Conservation (phyloP, 345 rosid species). For the Gynandropsis gynandra region DNA sequence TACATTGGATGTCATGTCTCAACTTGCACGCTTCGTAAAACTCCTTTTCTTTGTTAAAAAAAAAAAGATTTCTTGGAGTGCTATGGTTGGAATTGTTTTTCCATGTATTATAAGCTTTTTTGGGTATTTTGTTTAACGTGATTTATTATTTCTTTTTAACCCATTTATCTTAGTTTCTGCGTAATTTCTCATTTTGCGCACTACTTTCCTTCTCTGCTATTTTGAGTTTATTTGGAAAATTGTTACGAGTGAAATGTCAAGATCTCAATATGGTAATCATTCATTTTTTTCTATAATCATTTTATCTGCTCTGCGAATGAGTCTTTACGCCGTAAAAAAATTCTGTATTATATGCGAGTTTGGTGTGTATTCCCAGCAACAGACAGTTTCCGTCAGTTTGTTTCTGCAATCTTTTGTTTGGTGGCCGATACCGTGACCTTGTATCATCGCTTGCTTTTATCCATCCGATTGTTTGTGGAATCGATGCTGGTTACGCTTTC, state of each 20-base stretch:
- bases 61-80: not conserved
- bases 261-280: conserved; percentile 6
- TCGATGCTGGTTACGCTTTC: conserved; percentile 7
- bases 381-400: not conserved
- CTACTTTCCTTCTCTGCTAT: conserved; percentile 1
- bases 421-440: conserved; percentile 9
- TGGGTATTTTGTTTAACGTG: not conserved
- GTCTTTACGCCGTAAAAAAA: conserved; percentile 11
- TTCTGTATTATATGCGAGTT: not conserved
- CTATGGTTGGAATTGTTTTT: not conserved
- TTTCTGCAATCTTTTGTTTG: conserved; percentile 3
- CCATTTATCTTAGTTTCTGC: not conserved
- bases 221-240: conserved; percentile 9
- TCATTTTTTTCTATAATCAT: conserved; percentile 6
- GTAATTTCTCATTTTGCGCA: conserved; percentile 4
- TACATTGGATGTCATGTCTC: conserved; percentile 6
- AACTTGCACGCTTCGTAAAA: not conserved
- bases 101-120: conserved; percentile 1
- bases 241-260: not conserved
- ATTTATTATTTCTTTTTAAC: not conserved
- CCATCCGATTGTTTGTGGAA: conserved; percentile 5
- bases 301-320: not conserved
- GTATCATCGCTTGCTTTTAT: not conserved
- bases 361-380: too few relatives aligned
- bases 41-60: conserved; percentile 8